Percentiles rank a stretch among this genome's conserved stretches.
phyloP scores from a whole-genome alignment of 768 basidiomycete species.

The Psilocybe tampanensis region DNA sequence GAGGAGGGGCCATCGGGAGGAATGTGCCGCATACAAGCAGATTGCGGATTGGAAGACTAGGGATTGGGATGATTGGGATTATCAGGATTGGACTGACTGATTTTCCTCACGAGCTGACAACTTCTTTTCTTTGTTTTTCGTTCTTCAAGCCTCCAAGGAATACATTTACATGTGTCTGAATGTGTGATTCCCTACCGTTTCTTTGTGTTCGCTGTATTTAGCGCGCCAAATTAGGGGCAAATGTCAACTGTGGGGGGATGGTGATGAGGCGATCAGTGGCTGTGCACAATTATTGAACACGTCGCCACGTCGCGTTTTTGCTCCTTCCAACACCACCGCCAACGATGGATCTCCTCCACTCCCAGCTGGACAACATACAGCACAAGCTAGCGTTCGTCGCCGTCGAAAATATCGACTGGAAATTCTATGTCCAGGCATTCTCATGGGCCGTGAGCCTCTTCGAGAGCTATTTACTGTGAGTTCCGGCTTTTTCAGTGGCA shows the following conservation, averaged over 20 bases:
- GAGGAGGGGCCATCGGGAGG: conserved; percentile 23
- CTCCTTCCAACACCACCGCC: conserved; percentile 13
- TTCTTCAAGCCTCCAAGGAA: too few relatives aligned
- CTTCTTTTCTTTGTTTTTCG: too few relatives aligned
- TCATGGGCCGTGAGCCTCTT: conserved; percentile 82
- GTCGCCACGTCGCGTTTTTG: conserved; percentile 27
- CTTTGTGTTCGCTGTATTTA: too few relatives aligned
- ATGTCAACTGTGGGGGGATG: not conserved
- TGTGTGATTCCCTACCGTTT: too few relatives aligned
- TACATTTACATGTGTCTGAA: too few relatives aligned
- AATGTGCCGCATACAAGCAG: conserved; percentile 25
- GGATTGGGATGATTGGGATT: conserved; percentile 25
- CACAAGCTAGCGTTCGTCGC: conserved; percentile 70
- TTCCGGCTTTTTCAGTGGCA: conserved; percentile 13
- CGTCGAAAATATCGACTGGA: conserved; percentile 78
- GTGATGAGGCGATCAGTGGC: conserved; percentile 17
- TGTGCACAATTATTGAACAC: conserved; percentile 26
- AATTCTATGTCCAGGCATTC: conserved; percentile 74
- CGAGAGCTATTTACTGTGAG: conserved; percentile 86
- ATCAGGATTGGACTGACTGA: not conserved
- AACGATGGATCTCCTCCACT: conserved; percentile 66
- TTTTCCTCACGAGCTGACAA: too few relatives aligned
- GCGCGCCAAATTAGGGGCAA: not conserved
- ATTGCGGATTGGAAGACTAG: conserved; percentile 25
- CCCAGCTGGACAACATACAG: conserved; percentile 58